A percentile compares a stretch with the other conserved stretches of the same genome.
phyloP scores from a whole-genome alignment of 768 basidiomycete species.

The Myochromella boudieri region DNA sequence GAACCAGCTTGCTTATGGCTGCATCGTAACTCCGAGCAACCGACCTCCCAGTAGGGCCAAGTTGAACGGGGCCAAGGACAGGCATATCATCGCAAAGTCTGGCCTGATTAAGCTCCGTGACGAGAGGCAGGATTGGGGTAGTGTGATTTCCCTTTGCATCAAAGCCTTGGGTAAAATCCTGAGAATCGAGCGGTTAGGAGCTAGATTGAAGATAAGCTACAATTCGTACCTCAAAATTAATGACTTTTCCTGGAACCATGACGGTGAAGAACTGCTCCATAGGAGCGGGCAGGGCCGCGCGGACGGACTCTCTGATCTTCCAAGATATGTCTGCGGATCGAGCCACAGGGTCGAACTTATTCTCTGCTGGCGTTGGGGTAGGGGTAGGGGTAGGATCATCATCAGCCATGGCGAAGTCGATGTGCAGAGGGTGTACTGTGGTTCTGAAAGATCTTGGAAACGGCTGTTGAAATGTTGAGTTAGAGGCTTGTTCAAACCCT shows the following conservation, averaged over 20 bases:
- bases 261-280: conserved; percentile 1
- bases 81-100: conserved; percentile 1
- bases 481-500: no score
- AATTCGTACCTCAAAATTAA: background rate
- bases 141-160: background rate
- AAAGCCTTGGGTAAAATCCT: background rate
- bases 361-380: background rate
- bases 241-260: background rate
- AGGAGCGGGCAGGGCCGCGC: background rate
- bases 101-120: background rate
- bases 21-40: conserved; percentile 9
- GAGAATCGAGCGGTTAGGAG: background rate
- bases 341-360: background rate
- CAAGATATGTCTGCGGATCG: background rate
- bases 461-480: no score
- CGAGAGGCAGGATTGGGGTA: background rate
- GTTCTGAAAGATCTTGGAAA: no score
- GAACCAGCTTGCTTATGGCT: conserved; percentile 5
- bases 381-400: no score
- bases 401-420: no score
- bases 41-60: background rate
- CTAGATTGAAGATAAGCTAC: background rate
- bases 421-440: no score
- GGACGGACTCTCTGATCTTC: background rate
- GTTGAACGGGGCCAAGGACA: background rate